Evolutionary conservation across 2,329 filamentous ascomycete genomes (phyloP).

Genomic region (Fusarium sp.): DNA sequence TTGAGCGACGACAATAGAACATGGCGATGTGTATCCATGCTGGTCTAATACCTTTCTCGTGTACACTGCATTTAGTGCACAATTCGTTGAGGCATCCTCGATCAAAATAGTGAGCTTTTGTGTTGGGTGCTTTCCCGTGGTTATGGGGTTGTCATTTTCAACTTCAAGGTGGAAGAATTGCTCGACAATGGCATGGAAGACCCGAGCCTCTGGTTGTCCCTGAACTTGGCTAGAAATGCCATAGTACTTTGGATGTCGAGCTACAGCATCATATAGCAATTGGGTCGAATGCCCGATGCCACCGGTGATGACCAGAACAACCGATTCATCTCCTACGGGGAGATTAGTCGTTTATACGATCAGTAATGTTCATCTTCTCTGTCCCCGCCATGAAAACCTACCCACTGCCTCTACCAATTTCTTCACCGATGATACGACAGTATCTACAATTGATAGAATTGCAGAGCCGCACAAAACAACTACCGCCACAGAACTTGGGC

Average conservation of each 20-base stretch:
- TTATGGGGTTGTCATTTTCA: neutral
- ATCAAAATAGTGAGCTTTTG: conserved; percentile 21
- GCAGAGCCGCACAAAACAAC: conserved; percentile 34
- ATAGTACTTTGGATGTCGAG: conserved; percentile 22
- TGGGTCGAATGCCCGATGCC: conserved; percentile 37
- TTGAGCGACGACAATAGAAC: conserved; percentile 31
- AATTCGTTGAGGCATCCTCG: conserved; percentile 37
- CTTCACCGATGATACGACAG: conserved; percentile 16
- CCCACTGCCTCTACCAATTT: neutral
- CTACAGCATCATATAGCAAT: conserved; percentile 30
- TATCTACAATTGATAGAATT: conserved; percentile 23
- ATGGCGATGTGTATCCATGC: conserved; percentile 24
- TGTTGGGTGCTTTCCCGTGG: neutral
- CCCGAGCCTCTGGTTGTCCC: conserved; percentile 23
- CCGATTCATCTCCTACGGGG: neutral
- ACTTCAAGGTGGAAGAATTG: conserved; percentile 20
- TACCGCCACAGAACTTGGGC: neutral
- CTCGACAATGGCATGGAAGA: conserved; percentile 26
- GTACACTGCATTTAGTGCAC: conserved; percentile 31
- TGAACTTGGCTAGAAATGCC: conserved; percentile 1
- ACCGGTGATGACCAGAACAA: conserved; percentile 30
- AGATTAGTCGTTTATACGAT: neutral
- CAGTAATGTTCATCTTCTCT: no score
- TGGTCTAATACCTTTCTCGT: conserved; percentile 28
- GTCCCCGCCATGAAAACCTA: neutral